These are phyloP conservation scores for Didymella exigua DNA, from an alignment of 2,329 filamentous ascomycete species.

Conservation along the genomic window DNA sequence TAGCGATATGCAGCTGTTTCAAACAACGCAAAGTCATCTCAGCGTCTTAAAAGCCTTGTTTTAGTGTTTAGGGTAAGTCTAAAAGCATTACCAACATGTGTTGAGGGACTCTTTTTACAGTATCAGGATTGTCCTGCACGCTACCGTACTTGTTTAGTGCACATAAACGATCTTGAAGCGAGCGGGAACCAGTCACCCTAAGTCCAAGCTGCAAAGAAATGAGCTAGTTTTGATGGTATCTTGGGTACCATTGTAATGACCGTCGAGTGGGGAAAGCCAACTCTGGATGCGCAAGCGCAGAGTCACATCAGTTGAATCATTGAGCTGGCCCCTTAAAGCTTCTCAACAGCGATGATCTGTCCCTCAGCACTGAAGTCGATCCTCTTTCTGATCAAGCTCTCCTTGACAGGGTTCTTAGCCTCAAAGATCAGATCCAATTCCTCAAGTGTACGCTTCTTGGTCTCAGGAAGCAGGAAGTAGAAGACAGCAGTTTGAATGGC, in stretches of 20 bases:
- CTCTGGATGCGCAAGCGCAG: not conserved
- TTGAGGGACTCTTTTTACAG: not conserved
- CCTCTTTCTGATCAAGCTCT: not conserved
- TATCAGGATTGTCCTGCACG: not conserved
- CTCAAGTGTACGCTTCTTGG: not conserved
- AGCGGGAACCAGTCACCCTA: not conserved
- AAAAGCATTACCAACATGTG: too few relatives aligned
- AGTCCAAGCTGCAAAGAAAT: not conserved
- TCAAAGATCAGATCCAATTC: not conserved
- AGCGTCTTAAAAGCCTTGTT: too few relatives aligned
- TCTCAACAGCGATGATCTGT: not conserved
- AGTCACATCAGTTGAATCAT: not conserved
- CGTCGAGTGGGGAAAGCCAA: not conserved
- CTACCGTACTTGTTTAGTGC: not conserved
- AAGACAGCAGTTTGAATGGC: not conserved
- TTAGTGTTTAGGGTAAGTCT: too few relatives aligned
- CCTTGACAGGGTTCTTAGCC: not conserved
- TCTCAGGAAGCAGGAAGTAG: slow-evolving; percentile 1
- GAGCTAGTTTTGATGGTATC: not conserved
- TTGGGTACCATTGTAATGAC: not conserved
- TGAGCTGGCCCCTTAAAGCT: not conserved
- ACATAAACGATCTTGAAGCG: not conserved
- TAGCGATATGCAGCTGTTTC: not conserved
- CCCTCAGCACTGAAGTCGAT: not conserved
- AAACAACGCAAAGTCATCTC: not conserved